phyloP scores from a whole-genome alignment of 139 green algal species.

The Micractinium sp. region DNA sequence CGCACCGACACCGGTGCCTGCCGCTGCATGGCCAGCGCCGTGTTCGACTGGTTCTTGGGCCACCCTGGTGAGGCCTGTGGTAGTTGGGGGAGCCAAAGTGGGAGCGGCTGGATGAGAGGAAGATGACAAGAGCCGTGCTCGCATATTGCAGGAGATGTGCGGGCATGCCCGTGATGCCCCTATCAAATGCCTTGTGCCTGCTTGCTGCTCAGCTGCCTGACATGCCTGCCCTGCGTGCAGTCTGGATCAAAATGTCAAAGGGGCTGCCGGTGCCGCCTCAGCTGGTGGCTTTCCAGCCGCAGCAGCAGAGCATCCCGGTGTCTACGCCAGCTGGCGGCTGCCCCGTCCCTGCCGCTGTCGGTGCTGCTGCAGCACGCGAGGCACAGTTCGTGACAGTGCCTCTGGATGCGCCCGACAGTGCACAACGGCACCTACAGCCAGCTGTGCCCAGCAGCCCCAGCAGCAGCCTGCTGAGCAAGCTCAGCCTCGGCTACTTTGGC shows the following conservation, averaged over 20 bases:
- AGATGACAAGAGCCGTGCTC: too few species aligned
- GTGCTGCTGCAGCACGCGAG: background rate
- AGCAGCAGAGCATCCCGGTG: background rate
- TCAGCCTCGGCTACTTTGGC: background rate
- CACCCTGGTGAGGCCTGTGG: conserved; percentile 10
- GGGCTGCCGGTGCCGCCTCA: conserved; percentile 15
- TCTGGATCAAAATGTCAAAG: conserved; percentile 39
- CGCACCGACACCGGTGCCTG: conserved; percentile 29
- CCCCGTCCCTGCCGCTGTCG: background rate
- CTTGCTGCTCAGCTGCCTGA: background rate
- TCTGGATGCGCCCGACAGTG: background rate
- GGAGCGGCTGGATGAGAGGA: background rate
- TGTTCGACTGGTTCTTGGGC: conserved; percentile 37
- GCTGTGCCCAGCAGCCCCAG: background rate
- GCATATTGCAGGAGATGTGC: too few species aligned
- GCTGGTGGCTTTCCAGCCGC: background rate
- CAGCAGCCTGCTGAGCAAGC: conserved; percentile 9
- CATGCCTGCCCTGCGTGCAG: background rate
- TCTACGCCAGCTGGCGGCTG: background rate
- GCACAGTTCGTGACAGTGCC: background rate
- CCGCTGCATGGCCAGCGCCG: conserved; percentile 19
- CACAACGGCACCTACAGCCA: background rate
- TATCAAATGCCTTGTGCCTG: background rate
- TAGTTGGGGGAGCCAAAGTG: too few species aligned
- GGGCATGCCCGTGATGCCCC: background rate